Evolutionary conservation across 2,329 filamentous ascomycete genomes (phyloP).

Genomic region (Fusarium sp.): DNA sequence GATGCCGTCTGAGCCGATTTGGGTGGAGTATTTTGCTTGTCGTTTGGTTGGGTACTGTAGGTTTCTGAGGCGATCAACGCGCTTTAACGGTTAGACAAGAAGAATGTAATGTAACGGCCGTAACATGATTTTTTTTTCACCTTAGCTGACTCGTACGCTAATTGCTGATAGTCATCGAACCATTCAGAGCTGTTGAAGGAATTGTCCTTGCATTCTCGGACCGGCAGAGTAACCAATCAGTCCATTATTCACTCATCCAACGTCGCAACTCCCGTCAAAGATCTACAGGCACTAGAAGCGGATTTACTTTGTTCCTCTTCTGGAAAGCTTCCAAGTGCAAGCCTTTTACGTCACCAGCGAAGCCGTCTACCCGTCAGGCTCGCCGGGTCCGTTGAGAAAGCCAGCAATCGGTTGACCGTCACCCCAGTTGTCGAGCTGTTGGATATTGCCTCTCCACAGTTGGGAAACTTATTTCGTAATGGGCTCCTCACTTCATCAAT

Average conservation of each 20-base stretch:
- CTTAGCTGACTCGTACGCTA: slow-evolving; percentile 11
- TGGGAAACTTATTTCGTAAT: not conserved
- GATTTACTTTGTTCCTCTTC: slow-evolving; percentile 32
- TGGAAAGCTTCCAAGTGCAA: slow-evolving; percentile 35
- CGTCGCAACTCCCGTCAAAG: slow-evolving; percentile 7
- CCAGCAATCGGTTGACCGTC: slow-evolving; percentile 4
- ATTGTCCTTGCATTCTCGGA: slow-evolving; percentile 11
- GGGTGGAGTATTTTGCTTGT: slow-evolving; percentile 13
- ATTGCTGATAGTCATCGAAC: slow-evolving; percentile 28
- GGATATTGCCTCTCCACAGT: slow-evolving; percentile 3
- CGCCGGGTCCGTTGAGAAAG: not conserved
- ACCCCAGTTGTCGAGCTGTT: not conserved
- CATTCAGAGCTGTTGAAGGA: slow-evolving; percentile 1
- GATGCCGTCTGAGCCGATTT: slow-evolving; percentile 38
- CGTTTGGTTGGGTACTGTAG: slow-evolving; percentile 9
- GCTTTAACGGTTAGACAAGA: not conserved
- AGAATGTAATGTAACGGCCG: not conserved
- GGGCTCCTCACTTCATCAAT: not conserved
- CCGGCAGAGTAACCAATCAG: slow-evolving; percentile 23
- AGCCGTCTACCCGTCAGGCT: not conserved
- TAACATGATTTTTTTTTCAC: slow-evolving; percentile 15
- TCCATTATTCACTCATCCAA: not conserved
- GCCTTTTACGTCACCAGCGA: slow-evolving; percentile 23
- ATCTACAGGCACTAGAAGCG: slow-evolving; percentile 23
- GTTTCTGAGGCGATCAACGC: slow-evolving; percentile 19